A percentile compares a stretch with the other conserved stretches of the same genome.
phyloP scores from a whole-genome alignment of 2,329 filamentous ascomycete genomes.

The Cytospora leucostoma region DNA sequence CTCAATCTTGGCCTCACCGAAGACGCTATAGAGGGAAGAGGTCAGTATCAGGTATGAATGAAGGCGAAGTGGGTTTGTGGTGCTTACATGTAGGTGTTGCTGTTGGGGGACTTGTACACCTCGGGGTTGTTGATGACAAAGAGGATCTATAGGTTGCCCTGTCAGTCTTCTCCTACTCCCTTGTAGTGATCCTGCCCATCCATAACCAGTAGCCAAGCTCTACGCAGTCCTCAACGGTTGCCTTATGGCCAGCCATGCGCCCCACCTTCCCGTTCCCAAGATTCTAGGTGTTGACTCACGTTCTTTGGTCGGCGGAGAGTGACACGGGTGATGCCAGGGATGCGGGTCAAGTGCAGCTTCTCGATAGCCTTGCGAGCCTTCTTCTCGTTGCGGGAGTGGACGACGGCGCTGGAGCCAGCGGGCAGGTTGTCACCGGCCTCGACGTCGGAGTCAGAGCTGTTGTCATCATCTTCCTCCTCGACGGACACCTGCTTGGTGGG shows the following conservation, averaged over 20 bases:
- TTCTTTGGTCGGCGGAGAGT: constrained; percentile 98
- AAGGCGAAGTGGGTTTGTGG: constrained; percentile 3
- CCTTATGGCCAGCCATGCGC: neutral
- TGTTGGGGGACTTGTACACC: constrained; percentile 98
- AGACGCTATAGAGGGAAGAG: constrained; percentile 66
- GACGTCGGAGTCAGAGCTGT: constrained; percentile 73
- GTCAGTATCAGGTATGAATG: constrained; percentile 25
- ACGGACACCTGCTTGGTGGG: constrained; percentile 82
- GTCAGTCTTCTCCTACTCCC: constrained; percentile 6
- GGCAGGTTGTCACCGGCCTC: constrained; percentile 71
- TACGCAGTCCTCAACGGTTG: too few relatives aligned
- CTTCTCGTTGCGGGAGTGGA: constrained; percentile 99
- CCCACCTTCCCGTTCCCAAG: neutral
- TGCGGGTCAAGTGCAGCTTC: constrained; percentile 95
- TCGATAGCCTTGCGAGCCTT: constrained; percentile 99
- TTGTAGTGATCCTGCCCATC: neutral
- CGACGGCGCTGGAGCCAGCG: constrained; percentile 82
- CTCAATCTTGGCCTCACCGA: constrained; percentile 99
- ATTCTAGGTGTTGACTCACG: constrained; percentile 60
- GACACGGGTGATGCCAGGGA: constrained; percentile 96
- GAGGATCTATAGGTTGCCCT: constrained; percentile 71
- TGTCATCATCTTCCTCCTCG: constrained; percentile 71
- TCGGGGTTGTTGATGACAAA: constrained; percentile 99
- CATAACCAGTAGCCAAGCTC: neutral
- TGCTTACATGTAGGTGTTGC: constrained; percentile 99